phyloP scores from a whole-genome alignment of 495 filamentous ascomycete species.

The Penicillium cosmopolitanum region DNA sequence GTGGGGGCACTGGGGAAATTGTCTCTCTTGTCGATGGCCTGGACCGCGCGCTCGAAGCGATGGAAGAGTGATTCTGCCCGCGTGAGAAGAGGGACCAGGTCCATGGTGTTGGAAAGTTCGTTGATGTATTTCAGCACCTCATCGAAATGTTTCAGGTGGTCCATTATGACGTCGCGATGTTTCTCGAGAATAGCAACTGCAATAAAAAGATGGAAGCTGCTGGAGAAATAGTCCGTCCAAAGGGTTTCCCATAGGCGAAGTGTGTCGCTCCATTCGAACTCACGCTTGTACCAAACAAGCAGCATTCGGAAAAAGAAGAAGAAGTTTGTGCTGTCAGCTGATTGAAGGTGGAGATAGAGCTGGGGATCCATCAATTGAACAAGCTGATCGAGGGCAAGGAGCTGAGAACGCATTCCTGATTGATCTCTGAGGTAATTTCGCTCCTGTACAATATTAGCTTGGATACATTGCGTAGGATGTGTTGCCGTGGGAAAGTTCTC shows the following conservation, averaged over 20 bases:
- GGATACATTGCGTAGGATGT: background rate
- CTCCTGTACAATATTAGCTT: conserved; percentile 53
- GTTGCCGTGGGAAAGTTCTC: conserved; percentile 4
- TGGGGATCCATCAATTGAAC: conserved; percentile 96
- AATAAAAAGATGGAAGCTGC: conserved; percentile 92
- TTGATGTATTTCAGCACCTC: conserved; percentile 98
- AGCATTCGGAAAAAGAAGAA: conserved; percentile 99
- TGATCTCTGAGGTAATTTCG: conserved; percentile 97
- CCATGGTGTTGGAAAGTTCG: conserved; percentile 90
- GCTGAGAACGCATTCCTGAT: conserved; percentile 90
- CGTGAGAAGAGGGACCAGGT: conserved; percentile 79
- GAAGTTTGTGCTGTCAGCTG: conserved; percentile 93
- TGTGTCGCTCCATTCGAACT: conserved; percentile 87
- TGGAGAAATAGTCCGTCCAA: conserved; percentile 90
- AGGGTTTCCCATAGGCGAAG: conserved; percentile 89
- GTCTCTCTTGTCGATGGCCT: conserved; percentile 84
- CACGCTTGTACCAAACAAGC: conserved; percentile 97
- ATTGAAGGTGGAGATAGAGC: conserved; percentile 86
- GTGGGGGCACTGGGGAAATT: conserved; percentile 69
- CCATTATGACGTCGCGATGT: conserved; percentile 92
- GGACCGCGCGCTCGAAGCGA: conserved; percentile 82
- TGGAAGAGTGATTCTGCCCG: conserved; percentile 87
- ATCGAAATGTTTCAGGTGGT: conserved; percentile 91
- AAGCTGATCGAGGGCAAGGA: conserved; percentile 87
- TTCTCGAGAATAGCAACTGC: conserved; percentile 95